Conservation (phyloP, 2,329 filamentous ascomycete species). For the Colletotrichum kahawae region DNA sequence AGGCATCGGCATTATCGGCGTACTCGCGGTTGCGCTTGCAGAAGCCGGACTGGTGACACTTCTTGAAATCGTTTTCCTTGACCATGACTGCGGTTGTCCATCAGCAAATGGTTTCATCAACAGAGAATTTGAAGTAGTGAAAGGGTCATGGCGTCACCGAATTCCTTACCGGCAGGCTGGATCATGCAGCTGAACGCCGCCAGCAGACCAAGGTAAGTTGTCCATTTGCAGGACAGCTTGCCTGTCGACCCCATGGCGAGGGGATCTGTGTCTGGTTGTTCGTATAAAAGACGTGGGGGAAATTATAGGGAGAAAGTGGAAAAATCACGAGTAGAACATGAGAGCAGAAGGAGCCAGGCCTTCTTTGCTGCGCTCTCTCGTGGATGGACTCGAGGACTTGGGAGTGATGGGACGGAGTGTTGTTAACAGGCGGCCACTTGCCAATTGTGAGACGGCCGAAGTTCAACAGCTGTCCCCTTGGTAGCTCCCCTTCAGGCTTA, state of each 20-base stretch:
- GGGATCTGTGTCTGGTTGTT: conserved; percentile 11
- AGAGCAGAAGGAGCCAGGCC: not conserved
- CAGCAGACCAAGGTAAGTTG: conserved; percentile 65
- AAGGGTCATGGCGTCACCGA: not conserved
- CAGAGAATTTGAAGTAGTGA: not conserved
- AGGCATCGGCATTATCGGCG: conserved; percentile 75
- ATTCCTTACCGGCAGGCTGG: conserved; percentile 65
- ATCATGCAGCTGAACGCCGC: conserved; percentile 64
- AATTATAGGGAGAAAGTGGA: not conserved
- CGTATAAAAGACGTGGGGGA: not conserved
- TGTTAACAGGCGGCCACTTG: not conserved
- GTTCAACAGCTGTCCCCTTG: conserved; percentile 32
- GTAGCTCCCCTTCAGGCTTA: conserved; percentile 23
- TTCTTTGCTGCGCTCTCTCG: conserved; percentile 14
- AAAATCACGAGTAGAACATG: not conserved
- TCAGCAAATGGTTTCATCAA: not conserved
- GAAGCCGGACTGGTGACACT: conserved; percentile 93
- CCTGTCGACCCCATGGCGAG: conserved; percentile 54
- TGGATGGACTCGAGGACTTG: not conserved
- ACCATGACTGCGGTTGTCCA: conserved; percentile 67
- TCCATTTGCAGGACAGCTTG: conserved; percentile 66
- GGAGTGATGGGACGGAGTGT: not conserved
- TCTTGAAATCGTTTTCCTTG: conserved; percentile 98
- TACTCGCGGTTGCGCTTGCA: conserved; percentile 93
- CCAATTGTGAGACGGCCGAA: conserved; percentile 10